Conservation (phyloP, 2,329 filamentous ascomycete species). For the Elsinoe batatas region DNA sequence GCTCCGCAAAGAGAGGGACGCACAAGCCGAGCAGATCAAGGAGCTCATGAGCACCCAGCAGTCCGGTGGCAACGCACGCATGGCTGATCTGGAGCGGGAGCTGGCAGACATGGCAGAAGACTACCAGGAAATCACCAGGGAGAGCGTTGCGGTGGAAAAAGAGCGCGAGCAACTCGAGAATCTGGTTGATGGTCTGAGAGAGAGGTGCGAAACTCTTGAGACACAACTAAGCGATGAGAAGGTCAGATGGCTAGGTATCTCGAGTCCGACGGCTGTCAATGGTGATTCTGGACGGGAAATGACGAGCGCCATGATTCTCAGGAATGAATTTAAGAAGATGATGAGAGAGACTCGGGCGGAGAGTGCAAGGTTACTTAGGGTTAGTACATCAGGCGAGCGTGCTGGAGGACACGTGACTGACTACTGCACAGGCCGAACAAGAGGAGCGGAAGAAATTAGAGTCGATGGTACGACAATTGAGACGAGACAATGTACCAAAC, state of each 20-base stretch:
- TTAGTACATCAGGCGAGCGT: constrained; percentile 32
- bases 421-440: constrained; percentile 51
- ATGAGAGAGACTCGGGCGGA: constrained; percentile 63
- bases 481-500: constrained; percentile 11
- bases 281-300: constrained; percentile 36
- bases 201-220: constrained; percentile 55
- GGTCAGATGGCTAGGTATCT: constrained; percentile 54
- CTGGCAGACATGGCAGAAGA: constrained; percentile 58
- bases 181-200: constrained; percentile 53
- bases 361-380: constrained; percentile 54
- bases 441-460: constrained; percentile 40
- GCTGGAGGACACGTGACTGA: constrained; percentile 17
- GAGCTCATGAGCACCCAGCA: constrained; percentile 23
- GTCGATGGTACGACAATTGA: constrained; percentile 12
- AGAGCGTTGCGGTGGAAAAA: constrained; percentile 60
- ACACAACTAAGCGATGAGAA: constrained; percentile 56
- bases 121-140: constrained; percentile 60
- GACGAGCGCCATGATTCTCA: constrained; percentile 58
- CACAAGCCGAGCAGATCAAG: constrained; percentile 34
- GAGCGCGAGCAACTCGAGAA: constrained; percentile 56
- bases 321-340: constrained; percentile 72
- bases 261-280: constrained; percentile 39
- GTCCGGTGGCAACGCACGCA: constrained; percentile 19
- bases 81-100: constrained; percentile 50
- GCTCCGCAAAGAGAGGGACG: constrained; percentile 29